phyloP scores from a whole-genome alignment of 192 early-diverging fungal genomes.

The Gamsiella multidivaricata region DNA sequence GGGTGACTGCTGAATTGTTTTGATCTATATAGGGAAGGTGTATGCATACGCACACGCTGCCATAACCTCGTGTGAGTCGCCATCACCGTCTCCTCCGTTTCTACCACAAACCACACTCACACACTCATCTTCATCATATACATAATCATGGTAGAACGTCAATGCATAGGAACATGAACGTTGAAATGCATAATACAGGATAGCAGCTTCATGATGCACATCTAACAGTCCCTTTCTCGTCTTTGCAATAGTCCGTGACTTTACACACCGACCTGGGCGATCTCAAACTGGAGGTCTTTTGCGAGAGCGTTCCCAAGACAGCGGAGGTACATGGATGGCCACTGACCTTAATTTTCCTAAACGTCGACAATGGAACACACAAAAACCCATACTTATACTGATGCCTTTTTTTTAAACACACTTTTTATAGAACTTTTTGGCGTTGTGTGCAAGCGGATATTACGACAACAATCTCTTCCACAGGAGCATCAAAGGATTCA shows the following conservation, averaged over 20 bases:
- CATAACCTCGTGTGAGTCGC: too few species aligned
- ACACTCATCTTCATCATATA: too few species aligned
- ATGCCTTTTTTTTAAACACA: constrained; percentile 2
- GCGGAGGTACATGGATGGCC: constrained; percentile 75
- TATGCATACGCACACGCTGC: background rate
- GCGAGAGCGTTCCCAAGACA: constrained; percentile 84
- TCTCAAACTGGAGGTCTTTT: constrained; percentile 94
- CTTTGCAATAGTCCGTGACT: constrained; percentile 77
- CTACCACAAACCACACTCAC: too few species aligned
- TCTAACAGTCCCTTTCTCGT: too few species aligned
- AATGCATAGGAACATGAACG: too few species aligned
- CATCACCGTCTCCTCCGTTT: too few species aligned
- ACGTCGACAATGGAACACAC: background rate
- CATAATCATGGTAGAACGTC: too few species aligned
- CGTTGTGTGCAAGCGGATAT: constrained; percentile 93
- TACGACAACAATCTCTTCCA: constrained; percentile 91
- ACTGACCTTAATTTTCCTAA: too few species aligned
- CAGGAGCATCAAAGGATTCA: constrained; percentile 86
- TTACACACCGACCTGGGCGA: constrained; percentile 94
- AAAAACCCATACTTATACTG: too few species aligned
- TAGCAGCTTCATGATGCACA: too few species aligned
- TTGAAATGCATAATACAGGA: too few species aligned
- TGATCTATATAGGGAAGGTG: constrained; percentile 4
- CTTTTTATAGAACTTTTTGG: constrained; percentile 87
- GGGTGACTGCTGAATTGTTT: constrained; percentile 35